phyloP scores from a whole-genome alignment of 345 rosid species.

The Rhodamnia rubescens region DNA sequence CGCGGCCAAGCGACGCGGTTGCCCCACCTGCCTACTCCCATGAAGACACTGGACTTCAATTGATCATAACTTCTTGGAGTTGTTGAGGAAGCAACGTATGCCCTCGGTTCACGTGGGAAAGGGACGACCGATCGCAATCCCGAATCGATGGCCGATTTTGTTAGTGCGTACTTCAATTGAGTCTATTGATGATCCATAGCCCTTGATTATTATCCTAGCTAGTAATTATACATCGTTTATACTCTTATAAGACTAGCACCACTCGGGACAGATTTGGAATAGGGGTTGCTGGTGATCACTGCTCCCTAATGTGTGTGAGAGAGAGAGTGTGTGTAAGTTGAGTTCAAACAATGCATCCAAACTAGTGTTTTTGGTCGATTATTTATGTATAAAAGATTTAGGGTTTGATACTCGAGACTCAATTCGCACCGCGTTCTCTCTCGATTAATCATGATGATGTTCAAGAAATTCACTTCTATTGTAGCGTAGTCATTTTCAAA shows the following conservation, averaged over 20 bases:
- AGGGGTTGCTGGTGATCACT: no score
- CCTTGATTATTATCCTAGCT: background rate
- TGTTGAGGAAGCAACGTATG: background rate
- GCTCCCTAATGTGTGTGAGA: background rate
- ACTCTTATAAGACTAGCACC: no score
- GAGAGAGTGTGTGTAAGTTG: background rate
- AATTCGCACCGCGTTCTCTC: background rate
- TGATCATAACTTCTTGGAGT: background rate
- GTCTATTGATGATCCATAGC: background rate
- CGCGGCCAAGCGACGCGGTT: background rate
- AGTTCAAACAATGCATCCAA: rapidly evolving
- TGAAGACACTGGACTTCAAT: background rate
- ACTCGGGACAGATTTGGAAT: background rate
- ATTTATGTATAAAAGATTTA: background rate
- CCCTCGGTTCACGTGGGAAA: background rate
- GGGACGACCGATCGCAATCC: background rate
- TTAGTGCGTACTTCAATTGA: background rate
- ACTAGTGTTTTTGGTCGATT: background rate
- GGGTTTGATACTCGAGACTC: rapidly evolving
- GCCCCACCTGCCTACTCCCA: background rate
- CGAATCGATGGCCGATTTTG: background rate
- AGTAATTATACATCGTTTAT: no score
- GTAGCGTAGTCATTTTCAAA: background rate
- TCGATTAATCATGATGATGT: background rate
- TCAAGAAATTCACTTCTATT: rapidly evolving